Evolutionary conservation across 257 asterid genomes (phyloP).

Genomic region (Solanum neorickii): DNA sequence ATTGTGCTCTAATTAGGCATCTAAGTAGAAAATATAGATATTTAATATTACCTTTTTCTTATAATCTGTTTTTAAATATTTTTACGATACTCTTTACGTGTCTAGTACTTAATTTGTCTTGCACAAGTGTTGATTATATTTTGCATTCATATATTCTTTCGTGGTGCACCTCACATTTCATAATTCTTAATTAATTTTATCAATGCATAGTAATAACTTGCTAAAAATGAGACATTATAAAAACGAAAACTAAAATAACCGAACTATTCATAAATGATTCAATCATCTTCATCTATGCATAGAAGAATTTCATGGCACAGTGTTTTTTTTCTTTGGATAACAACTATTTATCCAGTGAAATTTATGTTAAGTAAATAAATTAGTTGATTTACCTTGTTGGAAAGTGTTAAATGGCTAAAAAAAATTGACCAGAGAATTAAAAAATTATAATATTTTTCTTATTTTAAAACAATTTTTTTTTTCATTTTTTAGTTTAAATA

Average conservation of each 20-base stretch:
- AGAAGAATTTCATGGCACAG: not conserved
- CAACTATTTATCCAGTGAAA: not conserved
- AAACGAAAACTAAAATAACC: not conserved
- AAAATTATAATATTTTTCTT: too few relatives aligned
- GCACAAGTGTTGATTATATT: too few relatives aligned
- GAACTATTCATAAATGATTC: not conserved
- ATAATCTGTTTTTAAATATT: too few relatives aligned
- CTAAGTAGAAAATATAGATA: not conserved
- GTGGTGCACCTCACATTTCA: not conserved
- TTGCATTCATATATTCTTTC: not conserved
- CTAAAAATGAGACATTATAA: not conserved
- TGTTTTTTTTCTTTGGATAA: not conserved
- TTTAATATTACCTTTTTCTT: not conserved
- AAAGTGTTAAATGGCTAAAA: too few relatives aligned
- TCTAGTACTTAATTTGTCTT: too few relatives aligned
- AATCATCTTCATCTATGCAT: not conserved
- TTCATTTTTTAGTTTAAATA: too few relatives aligned
- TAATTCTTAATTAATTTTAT: not conserved
- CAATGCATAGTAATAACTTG: not conserved
- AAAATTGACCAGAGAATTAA: too few relatives aligned
- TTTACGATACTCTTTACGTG: not conserved
- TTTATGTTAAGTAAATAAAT: not conserved
- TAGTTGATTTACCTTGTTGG: not conserved
- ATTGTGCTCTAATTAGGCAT: not conserved
- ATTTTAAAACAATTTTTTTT: too few relatives aligned